These are phyloP conservation scores for Colletotrichum sp. DNA, from an alignment of 2,329 filamentous ascomycete genomes.

Conservation along the genomic window DNA sequence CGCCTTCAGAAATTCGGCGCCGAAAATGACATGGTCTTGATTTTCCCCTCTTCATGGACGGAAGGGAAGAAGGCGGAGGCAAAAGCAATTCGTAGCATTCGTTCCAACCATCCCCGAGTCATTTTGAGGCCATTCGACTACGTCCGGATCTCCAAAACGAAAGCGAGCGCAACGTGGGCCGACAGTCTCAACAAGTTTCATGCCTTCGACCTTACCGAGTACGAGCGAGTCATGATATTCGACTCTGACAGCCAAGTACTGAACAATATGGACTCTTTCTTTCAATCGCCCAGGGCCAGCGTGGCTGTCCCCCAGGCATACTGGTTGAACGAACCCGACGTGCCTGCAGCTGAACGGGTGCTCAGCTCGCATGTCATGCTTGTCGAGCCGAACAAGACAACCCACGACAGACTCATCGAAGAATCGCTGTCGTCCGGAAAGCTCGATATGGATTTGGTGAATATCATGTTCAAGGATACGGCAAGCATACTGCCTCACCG, in stretches of 20 bases:
- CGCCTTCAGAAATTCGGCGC: slow-evolving; percentile 45
- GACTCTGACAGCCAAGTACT: slow-evolving; percentile 70
- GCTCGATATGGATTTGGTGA: slow-evolving; percentile 73
- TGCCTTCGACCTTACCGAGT: slow-evolving; percentile 71
- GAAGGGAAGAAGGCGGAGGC: background rate
- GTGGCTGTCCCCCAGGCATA: slow-evolving; percentile 76
- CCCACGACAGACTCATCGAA: slow-evolving; percentile 41
- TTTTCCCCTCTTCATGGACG: slow-evolving; percentile 42
- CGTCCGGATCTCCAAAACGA: slow-evolving; percentile 5
- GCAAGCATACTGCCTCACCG: slow-evolving; percentile 69
- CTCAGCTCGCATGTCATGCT: slow-evolving; percentile 60
- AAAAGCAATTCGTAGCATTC: background rate
- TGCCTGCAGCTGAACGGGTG: slow-evolving; percentile 42
- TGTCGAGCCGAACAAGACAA: slow-evolving; percentile 47
- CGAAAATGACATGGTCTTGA: slow-evolving; percentile 47
- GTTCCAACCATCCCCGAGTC: background rate
- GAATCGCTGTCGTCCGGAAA: slow-evolving; percentile 39
- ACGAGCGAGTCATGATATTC: slow-evolving; percentile 51
- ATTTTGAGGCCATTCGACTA: slow-evolving; percentile 6
- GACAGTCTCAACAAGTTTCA: slow-evolving; percentile 71
- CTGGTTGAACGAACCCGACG: slow-evolving; percentile 64
- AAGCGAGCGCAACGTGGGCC: slow-evolving; percentile 57
- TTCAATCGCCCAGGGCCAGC: slow-evolving; percentile 64
- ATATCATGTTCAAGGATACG: slow-evolving; percentile 62
- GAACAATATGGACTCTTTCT: slow-evolving; percentile 72